Evolutionary conservation across 2,329 filamentous ascomycete genomes (phyloP), one percentile per base, ranked within the genome.

Genomic region (Trichoderma afroharzianum): DNA sequence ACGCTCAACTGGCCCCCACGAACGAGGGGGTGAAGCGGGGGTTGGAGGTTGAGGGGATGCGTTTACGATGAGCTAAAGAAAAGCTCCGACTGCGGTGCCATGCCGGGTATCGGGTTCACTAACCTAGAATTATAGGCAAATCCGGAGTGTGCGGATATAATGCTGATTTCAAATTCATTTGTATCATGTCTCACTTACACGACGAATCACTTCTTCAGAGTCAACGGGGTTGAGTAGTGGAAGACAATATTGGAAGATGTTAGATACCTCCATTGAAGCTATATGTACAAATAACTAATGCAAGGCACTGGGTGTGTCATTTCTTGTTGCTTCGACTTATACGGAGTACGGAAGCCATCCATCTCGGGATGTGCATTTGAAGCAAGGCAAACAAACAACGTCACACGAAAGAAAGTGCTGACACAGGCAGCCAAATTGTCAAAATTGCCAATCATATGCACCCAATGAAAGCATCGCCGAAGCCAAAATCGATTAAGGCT

Each of bases 1-100:
- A 26, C 21, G 47, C 47, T 55, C 11, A 33, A 12, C 18, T 36
- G 26, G 15, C 57, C 66, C 66, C 67, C 64, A 68, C 64, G 57
- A 18, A 61, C 55, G 57, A 18, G 57, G n/a, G 33, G 62, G 66
- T 68, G 18, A 28, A 33, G 66, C 55, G 66, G 64, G 64, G 64
- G 53, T 32, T 21, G 33, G 5, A 30, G 24, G 24, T 28, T 24
- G 36, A 59, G 55, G 66, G 32, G 36, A 67, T 24, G 62, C 14
- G n/a, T 64, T 64, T 64, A 36, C 21, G n/a, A 55, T 55, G 43
- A 55, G 28, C 47, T 26, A 36, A 26, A 57, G 28, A 33, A 53
- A 28, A 33, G 30, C 67, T 69, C 57, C 58, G 57, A 61, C 30
- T 36, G 7, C 43, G 57, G 21, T 36, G 57, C 32, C 21, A 36